phyloP scores from a whole-genome alignment of 2,329 filamentous ascomycete species.

The Aureobasidium pullulans region DNA sequence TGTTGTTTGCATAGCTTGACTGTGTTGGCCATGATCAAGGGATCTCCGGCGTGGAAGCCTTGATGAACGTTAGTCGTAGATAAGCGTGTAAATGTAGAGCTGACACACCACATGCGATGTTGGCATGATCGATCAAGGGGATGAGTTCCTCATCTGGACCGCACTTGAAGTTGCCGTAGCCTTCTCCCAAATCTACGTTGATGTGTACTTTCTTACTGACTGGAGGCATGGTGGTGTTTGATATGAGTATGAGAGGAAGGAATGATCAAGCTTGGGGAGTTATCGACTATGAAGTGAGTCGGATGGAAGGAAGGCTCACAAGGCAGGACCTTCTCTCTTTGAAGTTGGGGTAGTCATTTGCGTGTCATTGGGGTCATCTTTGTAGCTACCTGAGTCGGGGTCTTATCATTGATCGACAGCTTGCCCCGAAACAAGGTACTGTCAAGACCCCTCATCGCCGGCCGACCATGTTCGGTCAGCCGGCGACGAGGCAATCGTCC shows the following conservation, averaged over 20 bases:
- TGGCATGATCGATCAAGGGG: slow-evolving; percentile 54
- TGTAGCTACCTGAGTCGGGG: not conserved
- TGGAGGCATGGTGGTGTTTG: slow-evolving; percentile 34
- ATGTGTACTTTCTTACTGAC: slow-evolving; percentile 47
- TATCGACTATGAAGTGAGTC: not conserved
- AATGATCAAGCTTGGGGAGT: not conserved
- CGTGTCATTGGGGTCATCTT: not conserved
- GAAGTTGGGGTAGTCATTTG: not conserved
- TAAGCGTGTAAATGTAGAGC: slow-evolving; percentile 33
- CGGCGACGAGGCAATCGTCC: not conserved
- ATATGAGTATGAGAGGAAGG: not conserved
- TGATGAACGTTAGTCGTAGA: not conserved
- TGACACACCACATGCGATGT: slow-evolving; percentile 45
- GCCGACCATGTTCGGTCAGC: not conserved
- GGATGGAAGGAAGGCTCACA: not conserved
- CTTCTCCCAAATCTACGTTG: slow-evolving; percentile 49
- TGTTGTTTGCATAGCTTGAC: slow-evolving; percentile 41
- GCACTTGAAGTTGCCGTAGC: slow-evolving; percentile 43
- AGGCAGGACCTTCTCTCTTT: not conserved
- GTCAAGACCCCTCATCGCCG: slow-evolving; percentile 1
- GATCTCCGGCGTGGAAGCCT: slow-evolving; percentile 43
- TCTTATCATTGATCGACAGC: slow-evolving; percentile 10
- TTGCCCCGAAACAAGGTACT: not conserved
- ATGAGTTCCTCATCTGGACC: slow-evolving; percentile 56
- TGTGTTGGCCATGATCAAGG: slow-evolving; percentile 48